Base-by-base conservation (phyloP, 345 rosid species). In the Citrus inodora region DNA sequence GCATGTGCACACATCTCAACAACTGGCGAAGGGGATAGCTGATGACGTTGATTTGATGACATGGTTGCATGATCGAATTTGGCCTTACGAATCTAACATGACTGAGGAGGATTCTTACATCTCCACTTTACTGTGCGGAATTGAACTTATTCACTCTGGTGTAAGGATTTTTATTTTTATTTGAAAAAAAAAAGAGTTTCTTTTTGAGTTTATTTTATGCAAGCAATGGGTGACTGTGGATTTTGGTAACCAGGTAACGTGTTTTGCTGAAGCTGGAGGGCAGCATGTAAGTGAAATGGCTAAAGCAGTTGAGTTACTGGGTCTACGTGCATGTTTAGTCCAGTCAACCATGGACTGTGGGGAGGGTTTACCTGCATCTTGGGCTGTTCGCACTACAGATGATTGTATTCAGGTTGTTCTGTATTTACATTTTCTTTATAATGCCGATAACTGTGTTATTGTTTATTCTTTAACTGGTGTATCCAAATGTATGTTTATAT, bases 201-300 rank as follows among this genome's bases (percentile, higher is more conserved):
- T 37, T 72, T 72, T n/a, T 7, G 1, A 28, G 67, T 9, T 42
- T 74, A 19, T 62, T 42, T 4, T 1, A 28, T 28, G 37, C 30
- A 32, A 74, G 27, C 17, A 30, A 28, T 24, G 67, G 67, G 28
- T 75, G 42, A 19, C 32, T 66, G 5, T 9, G n/a, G 13, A 48
- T 28, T 73, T 66, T 62, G 35, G 81, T 42, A 62, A 80, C 9
- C 7, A 92, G 96, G 91, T 90, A 28, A 88, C 96, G 6, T 92
- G 96, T 86, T 88, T 90, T 78, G 93, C 96, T 35, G 93, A 92
- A 82, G 96, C 93, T 0, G 96, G 96, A 77, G 96, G 93, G 55
- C 95, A 88, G 79, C 89, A 90, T 42, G 89, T 90, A 30, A 70
- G 85, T 16, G 92, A 83, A 74, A 90, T 92, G 92, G 95, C 91